Base-by-base conservation (phyloP, 352 stramenopile species). In the Pythium phragmiticola region DNA sequence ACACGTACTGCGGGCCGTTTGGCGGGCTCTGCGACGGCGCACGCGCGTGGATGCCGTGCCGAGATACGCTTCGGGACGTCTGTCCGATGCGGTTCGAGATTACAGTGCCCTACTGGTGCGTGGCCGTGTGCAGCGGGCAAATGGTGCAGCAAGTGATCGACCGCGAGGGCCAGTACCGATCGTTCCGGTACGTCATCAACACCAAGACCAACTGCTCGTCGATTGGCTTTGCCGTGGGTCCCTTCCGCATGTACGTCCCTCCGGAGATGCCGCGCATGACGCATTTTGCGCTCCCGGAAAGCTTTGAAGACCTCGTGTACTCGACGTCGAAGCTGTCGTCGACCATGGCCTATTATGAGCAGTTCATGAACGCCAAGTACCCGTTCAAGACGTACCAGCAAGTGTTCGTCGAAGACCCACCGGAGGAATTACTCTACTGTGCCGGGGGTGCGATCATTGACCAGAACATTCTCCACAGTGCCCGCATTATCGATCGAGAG, bases 321-420 rank as follows among this genome's bases (percentile, higher is more conserved):
- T 88, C 73, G 60, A 92, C 82, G 33, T 81, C 78, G 14, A 90
- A 85, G 57, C 65, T 91, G 33, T 72, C 85, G 21, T 92, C 82
- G 16, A 76, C 80, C 3, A 88, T 93, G 75, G 76, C 79, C 65
- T 93, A 90, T 65, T 92, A 88, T 70, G 84, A 95, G 63, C 73
- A 77, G 26, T 81, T 73, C 33, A 65, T 95, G 39, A 88, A 86
- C 28, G 68, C 75, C 17, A 75, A 74, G 63, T 95, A 92, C 52
- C 86, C 86, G 52, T 93, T 92, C 67, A 90, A 91, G 65, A 92
- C 82, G 41, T 95, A 95, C 62, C 78, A 92, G 72, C 86, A 95
- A 53, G 82, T 95, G 37, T 95, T 93, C 70, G 82, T 95, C 5
- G 84, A 95, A 55, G 86, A 95, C 50, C 77, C 86, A 2, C 82